phyloP scores from a whole-genome alignment of 805 yeast species.

The Scheffersomyces amazonensis region DNA sequence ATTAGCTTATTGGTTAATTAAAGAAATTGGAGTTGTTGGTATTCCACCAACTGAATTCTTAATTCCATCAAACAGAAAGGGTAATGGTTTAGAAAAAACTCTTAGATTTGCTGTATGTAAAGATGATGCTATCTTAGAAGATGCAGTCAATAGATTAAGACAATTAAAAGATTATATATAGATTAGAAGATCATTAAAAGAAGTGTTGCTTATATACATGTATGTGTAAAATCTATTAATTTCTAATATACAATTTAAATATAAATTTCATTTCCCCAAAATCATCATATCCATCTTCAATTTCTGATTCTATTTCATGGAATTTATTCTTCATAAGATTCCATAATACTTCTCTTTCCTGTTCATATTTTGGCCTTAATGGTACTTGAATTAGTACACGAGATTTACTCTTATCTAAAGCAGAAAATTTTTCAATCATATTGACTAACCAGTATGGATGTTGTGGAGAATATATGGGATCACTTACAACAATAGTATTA shows the following conservation, averaged over 20 bases:
- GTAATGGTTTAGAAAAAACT: constrained; percentile 75
- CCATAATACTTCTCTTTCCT: constrained; percentile 65
- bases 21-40: constrained; percentile 90
- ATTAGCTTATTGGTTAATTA: constrained; percentile 88
- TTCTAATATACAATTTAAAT: constrained; percentile 34
- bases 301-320: constrained; percentile 30
- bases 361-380: constrained; percentile 60
- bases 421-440: constrained; percentile 49
- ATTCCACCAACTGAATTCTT: constrained; percentile 98
- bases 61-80: constrained; percentile 55
- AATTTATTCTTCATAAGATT: constrained; percentile 40
- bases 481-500: constrained; percentile 70
- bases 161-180: constrained; percentile 61
- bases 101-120: constrained; percentile 96
- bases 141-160: constrained; percentile 75
- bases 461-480: constrained; percentile 80
- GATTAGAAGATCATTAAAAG: too few relatives aligned
- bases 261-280: constrained; percentile 71
- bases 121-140: constrained; percentile 74
- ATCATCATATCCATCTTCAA: constrained; percentile 76
- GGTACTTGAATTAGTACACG: constrained; percentile 75
- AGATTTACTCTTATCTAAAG: constrained; percentile 18
- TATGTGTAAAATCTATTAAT: too few relatives aligned
- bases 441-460: constrained; percentile 75
- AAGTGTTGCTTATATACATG: too few relatives aligned